phyloP scores from a whole-genome alignment of 108 stramenopile species.

The Fragilaria crotonensis region DNA sequence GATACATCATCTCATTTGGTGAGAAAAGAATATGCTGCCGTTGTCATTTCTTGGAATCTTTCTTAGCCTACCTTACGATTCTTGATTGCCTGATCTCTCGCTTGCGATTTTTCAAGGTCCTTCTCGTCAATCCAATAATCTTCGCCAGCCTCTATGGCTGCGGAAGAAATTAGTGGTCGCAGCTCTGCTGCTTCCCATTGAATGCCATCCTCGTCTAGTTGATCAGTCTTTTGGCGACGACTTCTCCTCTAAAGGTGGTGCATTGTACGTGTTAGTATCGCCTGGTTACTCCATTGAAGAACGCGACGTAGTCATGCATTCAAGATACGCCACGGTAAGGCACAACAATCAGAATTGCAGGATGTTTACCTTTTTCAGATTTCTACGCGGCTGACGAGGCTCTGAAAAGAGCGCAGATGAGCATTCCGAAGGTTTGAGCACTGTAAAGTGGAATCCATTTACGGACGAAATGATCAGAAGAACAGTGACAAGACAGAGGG shows the following conservation, averaged over 20 bases:
- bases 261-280: not conserved
- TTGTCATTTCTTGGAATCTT: no score
- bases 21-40: no score
- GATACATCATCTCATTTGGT: no score
- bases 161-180: constrained; percentile 46
- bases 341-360: constrained; percentile 1
- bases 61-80: constrained; percentile 50
- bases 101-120: constrained; percentile 42
- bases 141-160: constrained; percentile 56
- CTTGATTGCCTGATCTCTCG: constrained; percentile 33
- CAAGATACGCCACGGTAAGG: not conserved
- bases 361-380: constrained; percentile 39
- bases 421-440: no score
- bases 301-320: not conserved
- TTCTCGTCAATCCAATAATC: constrained; percentile 84
- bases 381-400: constrained; percentile 44
- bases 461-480: no score
- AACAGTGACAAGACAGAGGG: no score
- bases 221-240: constrained; percentile 3
- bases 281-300: not conserved
- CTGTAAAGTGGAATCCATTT: no score
- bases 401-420: not conserved
- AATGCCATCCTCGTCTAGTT: constrained; percentile 10
- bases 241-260: constrained; percentile 13
- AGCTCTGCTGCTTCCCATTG: constrained; percentile 44